Evolutionary conservation across 2,329 filamentous ascomycete species (phyloP), one percentile per base, ranked within the genome.

Genomic region (Aspergillus viridinutans): DNA sequence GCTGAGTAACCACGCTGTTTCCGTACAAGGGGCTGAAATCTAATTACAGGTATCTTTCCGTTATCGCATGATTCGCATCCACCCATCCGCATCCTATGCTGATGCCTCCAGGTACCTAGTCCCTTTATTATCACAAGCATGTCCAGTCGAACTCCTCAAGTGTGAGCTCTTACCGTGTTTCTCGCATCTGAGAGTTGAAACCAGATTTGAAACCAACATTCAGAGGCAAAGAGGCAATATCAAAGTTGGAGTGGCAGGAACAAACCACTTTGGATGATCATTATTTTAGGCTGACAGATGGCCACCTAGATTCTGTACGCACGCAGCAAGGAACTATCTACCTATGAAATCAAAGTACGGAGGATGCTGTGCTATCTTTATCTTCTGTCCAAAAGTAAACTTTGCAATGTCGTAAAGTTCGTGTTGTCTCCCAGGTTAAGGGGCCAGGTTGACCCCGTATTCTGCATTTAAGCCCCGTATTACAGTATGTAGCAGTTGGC

Each of bases 1-100:
- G 54, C 50, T 53, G 54, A 56, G 42, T 56, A 29, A 56, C 25
- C n/a, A 43, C 43, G 14, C 43, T 4, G 9, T 14, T 48, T 50
- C 14, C 12, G 32, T 35, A 35, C 32, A 35, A 2, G 32, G 25
- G 49, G 49, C 25, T 45, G 32, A 54, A 35, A 32, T 26, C 35
- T 4, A 26, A 43, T 20, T 38, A 38, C 32, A 6, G 4, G 14
- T 17, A 38, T 38, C 14, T 38, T 38, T 17, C 32, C 5, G 32
- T 38, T 38, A 38, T 38, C 32, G 5, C n/a, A n/a, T n/a, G n/a
- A n/a, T n/a, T n/a, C n/a, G n/a, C 32, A 35, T 32, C 29, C 29
- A 35, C 3, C 14, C 32, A 38, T 38, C 14, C 17, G 5, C 14
- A 38, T n/a, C 5, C 32, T 38, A 1, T 38, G 32, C 2, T 17